Conservation (phyloP, 306 rosid species). For the Citrullus colocynthis region DNA sequence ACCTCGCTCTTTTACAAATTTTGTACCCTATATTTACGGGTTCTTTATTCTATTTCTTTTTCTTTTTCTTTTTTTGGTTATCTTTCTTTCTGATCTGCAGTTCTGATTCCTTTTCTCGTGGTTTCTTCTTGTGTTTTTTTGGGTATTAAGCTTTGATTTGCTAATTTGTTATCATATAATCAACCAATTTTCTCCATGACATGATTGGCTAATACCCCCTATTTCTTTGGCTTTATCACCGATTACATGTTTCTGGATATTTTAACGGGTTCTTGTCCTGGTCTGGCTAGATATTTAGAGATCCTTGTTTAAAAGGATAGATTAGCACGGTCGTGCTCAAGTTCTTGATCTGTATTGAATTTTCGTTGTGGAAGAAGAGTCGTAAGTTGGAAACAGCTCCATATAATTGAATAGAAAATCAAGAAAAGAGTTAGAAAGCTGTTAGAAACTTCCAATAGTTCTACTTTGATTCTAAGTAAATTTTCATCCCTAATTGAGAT, state of each 20-base stretch:
- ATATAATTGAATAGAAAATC: background rate
- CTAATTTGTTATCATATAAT: background rate
- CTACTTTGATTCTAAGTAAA: too few relatives aligned
- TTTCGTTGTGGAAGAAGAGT: background rate
- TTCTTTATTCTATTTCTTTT: background rate
- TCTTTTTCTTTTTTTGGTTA: background rate
- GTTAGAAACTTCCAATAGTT: too few relatives aligned
- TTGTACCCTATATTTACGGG: background rate
- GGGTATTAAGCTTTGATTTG: background rate
- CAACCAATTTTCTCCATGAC: background rate
- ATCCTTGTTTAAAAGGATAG: background rate
- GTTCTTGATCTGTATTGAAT: background rate
- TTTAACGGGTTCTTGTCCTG: background rate
- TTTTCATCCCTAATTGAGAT: too few relatives aligned
- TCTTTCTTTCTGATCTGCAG: background rate
- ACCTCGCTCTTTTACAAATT: background rate
- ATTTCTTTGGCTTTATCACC: background rate
- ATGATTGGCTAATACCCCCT: background rate
- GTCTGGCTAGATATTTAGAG: background rate
- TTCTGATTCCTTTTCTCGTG: background rate
- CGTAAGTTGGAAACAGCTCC: background rate
- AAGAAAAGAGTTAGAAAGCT: background rate
- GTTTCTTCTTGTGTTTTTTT: background rate
- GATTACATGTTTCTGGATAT: background rate
- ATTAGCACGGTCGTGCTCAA: background rate